phyloP scores from a whole-genome alignment of 169 alveolate genomes.

The Cryptosporidium tyzzeri region DNA sequence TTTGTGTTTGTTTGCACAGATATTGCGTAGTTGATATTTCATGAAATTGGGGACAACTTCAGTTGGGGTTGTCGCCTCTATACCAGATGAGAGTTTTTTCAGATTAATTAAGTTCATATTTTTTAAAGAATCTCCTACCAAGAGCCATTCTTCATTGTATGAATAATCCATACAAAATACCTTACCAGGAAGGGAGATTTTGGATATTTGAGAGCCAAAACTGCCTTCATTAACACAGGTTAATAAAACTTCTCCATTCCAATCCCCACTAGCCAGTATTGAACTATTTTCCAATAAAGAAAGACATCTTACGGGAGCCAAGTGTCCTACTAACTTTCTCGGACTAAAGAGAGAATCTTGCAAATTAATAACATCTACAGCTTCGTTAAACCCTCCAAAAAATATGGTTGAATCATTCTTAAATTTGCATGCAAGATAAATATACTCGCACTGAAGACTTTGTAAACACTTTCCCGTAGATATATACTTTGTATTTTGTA shows the following conservation, averaged over 20 bases:
- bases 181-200: slow-evolving; percentile 36
- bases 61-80: slow-evolving; percentile 1
- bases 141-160: slow-evolving; percentile 38
- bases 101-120: slow-evolving; percentile 62
- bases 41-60: slow-evolving; percentile 45
- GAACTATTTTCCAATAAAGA: slow-evolving; percentile 33
- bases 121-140: slow-evolving; percentile 61
- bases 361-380: slow-evolving; percentile 20
- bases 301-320: slow-evolving; percentile 65
- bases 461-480: slow-evolving; percentile 61
- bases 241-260: slow-evolving; percentile 56
- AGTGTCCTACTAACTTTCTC: slow-evolving; percentile 25
- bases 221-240: slow-evolving; percentile 3
- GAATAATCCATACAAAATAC: slow-evolving; percentile 69
- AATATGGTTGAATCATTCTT: neutral
- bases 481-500: neutral
- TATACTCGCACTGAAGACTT: slow-evolving; percentile 3
- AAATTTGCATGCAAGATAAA: slow-evolving; percentile 49
- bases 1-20: slow-evolving; percentile 59
- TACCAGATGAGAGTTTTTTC: slow-evolving; percentile 37
- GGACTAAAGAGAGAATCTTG: neutral
- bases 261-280: slow-evolving; percentile 55
- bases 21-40: slow-evolving; percentile 63
- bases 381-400: slow-evolving; percentile 48
- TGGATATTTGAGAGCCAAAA: slow-evolving; percentile 14